These are phyloP conservation scores for Smittium culicis DNA, from an alignment of 371 early-diverging fungal genomes.

Conservation along the genomic window DNA sequence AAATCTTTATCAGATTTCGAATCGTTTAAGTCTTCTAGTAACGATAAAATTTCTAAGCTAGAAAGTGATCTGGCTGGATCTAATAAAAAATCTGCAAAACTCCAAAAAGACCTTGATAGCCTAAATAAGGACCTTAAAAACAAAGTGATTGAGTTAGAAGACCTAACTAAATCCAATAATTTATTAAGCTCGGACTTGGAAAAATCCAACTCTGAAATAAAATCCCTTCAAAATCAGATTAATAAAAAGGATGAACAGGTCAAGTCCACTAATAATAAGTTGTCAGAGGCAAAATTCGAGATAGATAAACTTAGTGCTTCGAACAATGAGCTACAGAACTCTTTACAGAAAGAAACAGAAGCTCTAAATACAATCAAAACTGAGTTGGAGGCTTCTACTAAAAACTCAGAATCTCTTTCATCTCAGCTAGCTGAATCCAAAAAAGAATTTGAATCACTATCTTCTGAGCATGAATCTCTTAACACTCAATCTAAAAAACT, in stretches of 20 bases:
- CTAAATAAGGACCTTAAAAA: neutral
- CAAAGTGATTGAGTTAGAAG: neutral
- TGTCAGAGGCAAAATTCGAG: neutral
- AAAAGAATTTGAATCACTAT: neutral
- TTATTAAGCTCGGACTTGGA: neutral
- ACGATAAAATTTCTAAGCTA: neutral
- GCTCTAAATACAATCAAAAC: neutral
- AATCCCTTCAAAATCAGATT: neutral
- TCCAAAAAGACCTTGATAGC: neutral
- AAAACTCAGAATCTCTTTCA: neutral
- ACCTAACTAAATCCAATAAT: neutral
- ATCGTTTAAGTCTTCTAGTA: neutral
- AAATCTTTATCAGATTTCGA: neutral
- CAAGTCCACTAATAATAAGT: neutral
- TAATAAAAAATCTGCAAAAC: neutral
- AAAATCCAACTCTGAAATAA: neutral
- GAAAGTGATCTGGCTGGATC: neutral
- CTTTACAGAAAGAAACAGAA: neutral
- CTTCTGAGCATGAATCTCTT: neutral
- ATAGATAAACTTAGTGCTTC: neutral
- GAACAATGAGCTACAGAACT: neutral
- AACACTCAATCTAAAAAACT: conserved; percentile 6
- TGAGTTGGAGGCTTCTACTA: neutral
- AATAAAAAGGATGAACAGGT: neutral
- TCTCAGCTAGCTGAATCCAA: neutral